These are phyloP conservation scores for Lipomyces chichibuensis DNA, from an alignment of 805 yeast genomes.

Conservation along the genomic window DNA sequence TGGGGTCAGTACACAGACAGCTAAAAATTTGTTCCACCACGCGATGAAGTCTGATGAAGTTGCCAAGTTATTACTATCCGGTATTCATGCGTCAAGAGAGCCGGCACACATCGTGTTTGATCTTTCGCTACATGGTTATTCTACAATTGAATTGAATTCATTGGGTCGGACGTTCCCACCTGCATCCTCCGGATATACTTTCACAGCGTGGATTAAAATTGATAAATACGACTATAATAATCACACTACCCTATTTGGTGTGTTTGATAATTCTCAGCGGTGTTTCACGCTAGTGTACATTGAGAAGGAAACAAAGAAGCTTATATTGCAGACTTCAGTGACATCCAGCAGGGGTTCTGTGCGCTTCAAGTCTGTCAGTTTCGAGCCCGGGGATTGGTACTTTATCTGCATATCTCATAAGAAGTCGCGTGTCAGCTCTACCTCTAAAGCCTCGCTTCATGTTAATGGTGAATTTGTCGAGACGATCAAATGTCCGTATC, in stretches of 20 bases:
- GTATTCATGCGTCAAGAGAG: constrained; percentile 26
- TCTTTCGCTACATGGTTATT: constrained; percentile 28
- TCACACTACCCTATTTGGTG: constrained; percentile 35
- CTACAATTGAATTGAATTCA: constrained; percentile 30
- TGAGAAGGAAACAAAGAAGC: constrained; percentile 34
- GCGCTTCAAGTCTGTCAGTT: constrained; percentile 29
- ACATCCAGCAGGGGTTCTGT: constrained; percentile 33
- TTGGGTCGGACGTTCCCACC: constrained; percentile 32
- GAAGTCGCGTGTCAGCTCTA: constrained; percentile 32
- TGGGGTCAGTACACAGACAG: constrained; percentile 28
- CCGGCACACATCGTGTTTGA: constrained; percentile 34
- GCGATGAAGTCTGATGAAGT: constrained; percentile 20
- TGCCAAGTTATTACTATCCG: constrained; percentile 19
- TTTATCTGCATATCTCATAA: constrained; percentile 36
- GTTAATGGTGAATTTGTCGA: constrained; percentile 37
- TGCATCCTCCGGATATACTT: constrained; percentile 32
- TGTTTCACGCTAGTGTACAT: constrained; percentile 34
- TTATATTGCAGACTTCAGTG: constrained; percentile 32
- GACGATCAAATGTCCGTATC: constrained; percentile 37
- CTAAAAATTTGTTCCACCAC: constrained; percentile 25
- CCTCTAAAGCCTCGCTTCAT: constrained; percentile 37
- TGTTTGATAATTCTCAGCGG: constrained; percentile 34
- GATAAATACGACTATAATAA: constrained; percentile 27
- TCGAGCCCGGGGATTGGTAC: constrained; percentile 37
- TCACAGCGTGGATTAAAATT: constrained; percentile 35